Conservation (phyloP, 163 green algal genomes). For the Prototheca wickerhamii region DNA sequence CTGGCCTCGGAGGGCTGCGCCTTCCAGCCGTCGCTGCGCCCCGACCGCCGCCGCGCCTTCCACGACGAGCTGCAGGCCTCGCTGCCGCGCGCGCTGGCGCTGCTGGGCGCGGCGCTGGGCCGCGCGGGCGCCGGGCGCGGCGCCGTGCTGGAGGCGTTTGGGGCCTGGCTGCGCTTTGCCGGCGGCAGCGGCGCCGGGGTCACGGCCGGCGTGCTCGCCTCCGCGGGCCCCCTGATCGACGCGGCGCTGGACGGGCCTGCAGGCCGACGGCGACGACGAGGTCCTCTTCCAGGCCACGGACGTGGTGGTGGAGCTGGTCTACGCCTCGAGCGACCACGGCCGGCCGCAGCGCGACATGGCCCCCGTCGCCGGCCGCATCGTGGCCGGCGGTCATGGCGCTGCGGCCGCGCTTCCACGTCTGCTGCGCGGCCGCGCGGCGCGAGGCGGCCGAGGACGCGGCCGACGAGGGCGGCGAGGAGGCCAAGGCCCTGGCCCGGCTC, state of each 20-base stretch:
- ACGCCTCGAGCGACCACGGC: constrained; percentile 29
- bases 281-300: constrained; percentile 66
- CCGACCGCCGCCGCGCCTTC: constrained; percentile 64
- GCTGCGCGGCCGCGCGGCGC: constrained; percentile 16
- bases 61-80: constrained; percentile 50
- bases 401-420: constrained; percentile 48
- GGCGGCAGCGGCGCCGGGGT: constrained; percentile 18
- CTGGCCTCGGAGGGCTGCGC: constrained; percentile 71
- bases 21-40: constrained; percentile 55
- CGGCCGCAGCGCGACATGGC: neutral
- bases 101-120: constrained; percentile 35
- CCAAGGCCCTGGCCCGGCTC: constrained; percentile 74
- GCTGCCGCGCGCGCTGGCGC: constrained; percentile 44
- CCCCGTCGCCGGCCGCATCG: constrained; percentile 11
- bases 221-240: constrained; percentile 32
- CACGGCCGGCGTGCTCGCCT: constrained; percentile 26
- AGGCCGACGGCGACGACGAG: constrained; percentile 26
- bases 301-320: constrained; percentile 81
- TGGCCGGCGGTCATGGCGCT: constrained; percentile 42
- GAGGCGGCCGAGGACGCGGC: constrained; percentile 18
- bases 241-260: constrained; percentile 52
- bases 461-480: constrained; percentile 42
- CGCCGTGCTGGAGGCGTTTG: constrained; percentile 63
- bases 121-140: neutral
- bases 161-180: constrained; percentile 66